Conservation (phyloP, 345 rosid species). For the Hypericum perforatum region DNA sequence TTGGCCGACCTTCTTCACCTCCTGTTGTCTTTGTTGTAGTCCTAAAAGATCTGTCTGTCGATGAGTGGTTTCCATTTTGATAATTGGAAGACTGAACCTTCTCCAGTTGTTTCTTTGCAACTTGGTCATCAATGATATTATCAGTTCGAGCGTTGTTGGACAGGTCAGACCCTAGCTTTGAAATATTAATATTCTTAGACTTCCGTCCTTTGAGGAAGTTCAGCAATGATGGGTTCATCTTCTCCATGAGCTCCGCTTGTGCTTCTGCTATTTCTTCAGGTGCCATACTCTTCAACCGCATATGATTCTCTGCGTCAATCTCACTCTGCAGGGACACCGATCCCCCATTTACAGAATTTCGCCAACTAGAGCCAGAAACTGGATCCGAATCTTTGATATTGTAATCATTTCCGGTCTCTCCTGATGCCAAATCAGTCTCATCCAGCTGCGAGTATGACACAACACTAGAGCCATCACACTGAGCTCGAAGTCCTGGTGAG, state of each 20-base stretch:
- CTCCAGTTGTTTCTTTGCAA: too few species aligned
- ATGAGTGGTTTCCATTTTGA: conserved; percentile 20
- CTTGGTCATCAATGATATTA: conserved; percentile 8
- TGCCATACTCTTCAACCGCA: conserved; percentile 59
- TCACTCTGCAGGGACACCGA: conserved; percentile 50
- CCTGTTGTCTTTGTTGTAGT: conserved; percentile 20
- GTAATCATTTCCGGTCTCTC: conserved; percentile 9
- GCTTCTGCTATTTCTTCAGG: conserved; percentile 68
- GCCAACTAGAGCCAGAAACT: conserved; percentile 22
- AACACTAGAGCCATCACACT: conserved; percentile 13
- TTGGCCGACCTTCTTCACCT: conserved; percentile 16
- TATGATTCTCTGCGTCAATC: conserved; percentile 68
- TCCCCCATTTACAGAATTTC: conserved; percentile 19
- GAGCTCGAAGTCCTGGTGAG: conserved; percentile 3
- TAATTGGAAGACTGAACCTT: conserved; percentile 16
- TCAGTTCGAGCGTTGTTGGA: conserved; percentile 9
- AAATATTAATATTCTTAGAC: conserved; percentile 35
- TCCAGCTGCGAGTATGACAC: conserved; percentile 8
- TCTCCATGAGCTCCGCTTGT: conserved; percentile 69
- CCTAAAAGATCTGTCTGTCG: conserved; percentile 15
- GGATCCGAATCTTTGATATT: conserved; percentile 8
- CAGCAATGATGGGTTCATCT: conserved; percentile 63
- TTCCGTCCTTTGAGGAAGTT: conserved; percentile 56
- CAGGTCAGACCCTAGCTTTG: conserved; percentile 12
- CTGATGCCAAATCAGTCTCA: conserved; percentile 7